Base-by-base conservation (phyloP, 306 rosid genomes). In the Betula pendula region DNA sequence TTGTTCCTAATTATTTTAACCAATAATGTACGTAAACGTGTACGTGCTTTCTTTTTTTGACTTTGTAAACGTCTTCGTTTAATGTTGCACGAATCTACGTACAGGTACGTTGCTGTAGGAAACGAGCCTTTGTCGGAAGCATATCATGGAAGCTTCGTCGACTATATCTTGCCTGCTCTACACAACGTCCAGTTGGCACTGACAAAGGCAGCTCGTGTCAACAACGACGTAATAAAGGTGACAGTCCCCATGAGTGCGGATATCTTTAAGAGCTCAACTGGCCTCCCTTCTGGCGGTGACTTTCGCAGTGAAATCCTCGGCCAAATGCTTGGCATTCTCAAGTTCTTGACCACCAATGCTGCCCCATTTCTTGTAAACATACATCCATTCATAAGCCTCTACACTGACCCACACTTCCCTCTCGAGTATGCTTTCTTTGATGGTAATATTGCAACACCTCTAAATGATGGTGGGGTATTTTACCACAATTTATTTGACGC, bases 401-500 rank as follows among this genome's bases (percentile, higher is more conserved):
- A 88, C 76, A 65, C 27, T 0, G 84, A 79, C 25, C 52, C 85
- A 42, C 44, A n/a, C n/a, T n/a, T n/a, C n/a, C n/a, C n/a, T n/a
- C n/a, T n/a, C n/a, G n/a, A n/a, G n/a, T n/a, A n/a, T n/a, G n/a
- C n/a, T n/a, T n/a, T 92, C 71, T 89, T 92, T 42, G 91, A 89
- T 84, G 95, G 88, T 45, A 72, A 70, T n/a, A n/a, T n/a, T n/a
- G 88, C 82, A 72, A 74, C 81, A 0, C 85, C 95, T 13, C 47
- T 91, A 48, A 43, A 68, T 44, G 97, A 92, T 74, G 89, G 88
- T 19, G 82, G 80, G 33, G 71, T 80, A 50, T 47, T 84, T 13
- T 91, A 91, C 58, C 70, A 75, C 84, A 91, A 91, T 73, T 89
- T 86, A 72, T 89, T 91, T 67, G 97, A 88, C 79, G 97, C 94